These are phyloP conservation scores for Adansonia gregorii DNA, from an alignment of 441 rosid genomes.

Conservation along the genomic window DNA sequence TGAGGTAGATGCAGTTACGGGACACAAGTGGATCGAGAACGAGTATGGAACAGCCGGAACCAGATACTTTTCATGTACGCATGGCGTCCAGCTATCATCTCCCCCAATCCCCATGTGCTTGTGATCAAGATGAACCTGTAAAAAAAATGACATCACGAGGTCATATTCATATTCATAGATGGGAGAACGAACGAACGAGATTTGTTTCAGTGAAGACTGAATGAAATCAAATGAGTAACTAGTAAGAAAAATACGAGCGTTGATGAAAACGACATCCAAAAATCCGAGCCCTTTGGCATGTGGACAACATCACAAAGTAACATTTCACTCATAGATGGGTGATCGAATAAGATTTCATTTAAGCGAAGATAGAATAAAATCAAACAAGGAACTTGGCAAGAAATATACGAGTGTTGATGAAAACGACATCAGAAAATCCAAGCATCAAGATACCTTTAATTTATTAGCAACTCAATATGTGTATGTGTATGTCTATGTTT, in stretches of 20 bases:
- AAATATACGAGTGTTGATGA: not conserved
- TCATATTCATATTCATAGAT: not conserved
- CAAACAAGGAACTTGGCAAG: not conserved
- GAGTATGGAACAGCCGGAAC: constrained; percentile 78
- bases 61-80: constrained; percentile 75
- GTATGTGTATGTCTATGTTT: not conserved
- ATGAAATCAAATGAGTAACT: not conserved
- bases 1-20: constrained; percentile 58
- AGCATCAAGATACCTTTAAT: not conserved
- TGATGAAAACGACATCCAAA: no score
- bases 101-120: constrained; percentile 97
- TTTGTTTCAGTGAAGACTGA: not conserved
- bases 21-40: constrained; percentile 70
- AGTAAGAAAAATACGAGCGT: no score
- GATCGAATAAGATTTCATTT: no score
- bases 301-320: no score
- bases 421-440: not conserved
- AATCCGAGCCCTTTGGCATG: no score
- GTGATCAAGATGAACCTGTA: constrained; percentile 96
- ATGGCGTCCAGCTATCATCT: constrained; percentile 95
- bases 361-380: not conserved
- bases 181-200: not conserved
- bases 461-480: not conserved
- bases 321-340: no score
- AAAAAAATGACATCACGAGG: not conserved